Evolutionary conservation across 140 eudicot genomes (phyloP).

Genomic region (Oenanthe javanica): DNA sequence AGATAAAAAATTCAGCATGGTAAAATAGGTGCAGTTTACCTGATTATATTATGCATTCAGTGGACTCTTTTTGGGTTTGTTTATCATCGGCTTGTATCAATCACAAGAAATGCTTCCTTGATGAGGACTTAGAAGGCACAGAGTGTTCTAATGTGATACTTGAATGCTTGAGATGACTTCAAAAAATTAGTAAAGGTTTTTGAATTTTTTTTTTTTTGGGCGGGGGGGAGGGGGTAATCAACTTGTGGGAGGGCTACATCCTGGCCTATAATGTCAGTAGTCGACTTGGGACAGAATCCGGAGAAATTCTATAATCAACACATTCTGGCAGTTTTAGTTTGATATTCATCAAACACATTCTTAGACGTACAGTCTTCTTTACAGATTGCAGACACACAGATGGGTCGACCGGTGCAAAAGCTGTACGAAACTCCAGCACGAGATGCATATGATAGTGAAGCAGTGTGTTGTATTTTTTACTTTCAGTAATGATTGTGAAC

Average conservation of each 20-base stretch:
- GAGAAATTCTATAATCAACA: neutral
- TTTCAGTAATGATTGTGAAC: neutral
- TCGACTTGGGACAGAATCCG: neutral
- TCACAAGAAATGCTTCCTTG: neutral
- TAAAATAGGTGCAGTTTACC: neutral
- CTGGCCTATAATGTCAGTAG: neutral
- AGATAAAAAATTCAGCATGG: neutral
- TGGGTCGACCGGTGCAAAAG: neutral
- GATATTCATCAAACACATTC: neutral
- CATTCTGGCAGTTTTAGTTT: no score
- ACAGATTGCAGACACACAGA: neutral
- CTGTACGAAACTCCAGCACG: neutral
- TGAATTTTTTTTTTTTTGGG: no score
- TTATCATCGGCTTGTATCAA: neutral
- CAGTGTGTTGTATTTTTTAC: neutral
- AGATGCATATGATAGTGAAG: neutral
- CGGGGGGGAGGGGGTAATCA: neutral
- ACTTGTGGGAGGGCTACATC: neutral
- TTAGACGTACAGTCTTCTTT: neutral
- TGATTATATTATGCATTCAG: neutral
- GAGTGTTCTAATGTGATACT: neutral
- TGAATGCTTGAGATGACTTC: neutral
- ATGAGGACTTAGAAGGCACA: no score
- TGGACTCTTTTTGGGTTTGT: neutral
- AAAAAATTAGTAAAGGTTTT: neutral